A percentile compares a stretch with the other conserved stretches of the same genome.
Conservation (phyloP, 1,284 basidiomycete genomes). For the Ceratobasidium sp. region DNA sequence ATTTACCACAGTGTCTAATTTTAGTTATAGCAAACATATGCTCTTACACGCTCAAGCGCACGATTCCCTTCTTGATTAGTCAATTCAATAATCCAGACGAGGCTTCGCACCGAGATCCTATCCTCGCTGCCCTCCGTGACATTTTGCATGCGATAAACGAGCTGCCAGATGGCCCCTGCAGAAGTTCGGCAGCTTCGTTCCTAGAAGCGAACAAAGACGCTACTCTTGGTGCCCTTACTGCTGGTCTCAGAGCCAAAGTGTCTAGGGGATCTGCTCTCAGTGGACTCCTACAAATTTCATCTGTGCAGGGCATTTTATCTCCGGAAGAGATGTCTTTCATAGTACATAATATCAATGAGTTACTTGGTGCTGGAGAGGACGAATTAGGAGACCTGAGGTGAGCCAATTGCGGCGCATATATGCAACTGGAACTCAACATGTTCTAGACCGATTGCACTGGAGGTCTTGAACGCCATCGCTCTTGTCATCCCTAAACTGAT, state of each 20-base stretch:
- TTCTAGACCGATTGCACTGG: constrained; percentile 69
- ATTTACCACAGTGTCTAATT: constrained; percentile 33
- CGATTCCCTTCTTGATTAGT: constrained; percentile 74
- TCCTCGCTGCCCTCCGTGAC: constrained; percentile 64
- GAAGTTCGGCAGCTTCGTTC: neutral
- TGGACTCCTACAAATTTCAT: constrained; percentile 69
- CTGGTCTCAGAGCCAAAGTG: constrained; percentile 64
- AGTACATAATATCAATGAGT: constrained; percentile 77
- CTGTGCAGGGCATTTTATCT: constrained; percentile 67
- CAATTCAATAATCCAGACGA: constrained; percentile 83
- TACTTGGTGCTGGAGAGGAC: constrained; percentile 65
- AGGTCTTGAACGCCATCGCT: constrained; percentile 73
- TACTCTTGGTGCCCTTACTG: constrained; percentile 69
- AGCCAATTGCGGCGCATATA: constrained; percentile 29
- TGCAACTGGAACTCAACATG: neutral
- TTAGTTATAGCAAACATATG: constrained; percentile 68
- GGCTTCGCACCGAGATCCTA: constrained; percentile 72
- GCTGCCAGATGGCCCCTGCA: constrained; percentile 50
- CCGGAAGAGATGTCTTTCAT: constrained; percentile 80
- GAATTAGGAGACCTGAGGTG: constrained; percentile 67
- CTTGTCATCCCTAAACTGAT: constrained; percentile 70
- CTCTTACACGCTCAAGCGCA: constrained; percentile 68
- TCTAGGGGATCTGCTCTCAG: constrained; percentile 67
- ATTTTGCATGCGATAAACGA: constrained; percentile 51
- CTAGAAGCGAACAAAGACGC: constrained; percentile 77